phyloP scores from a whole-genome alignment of 148 eudicot genomes.

The Amaranthus palmeri region DNA sequence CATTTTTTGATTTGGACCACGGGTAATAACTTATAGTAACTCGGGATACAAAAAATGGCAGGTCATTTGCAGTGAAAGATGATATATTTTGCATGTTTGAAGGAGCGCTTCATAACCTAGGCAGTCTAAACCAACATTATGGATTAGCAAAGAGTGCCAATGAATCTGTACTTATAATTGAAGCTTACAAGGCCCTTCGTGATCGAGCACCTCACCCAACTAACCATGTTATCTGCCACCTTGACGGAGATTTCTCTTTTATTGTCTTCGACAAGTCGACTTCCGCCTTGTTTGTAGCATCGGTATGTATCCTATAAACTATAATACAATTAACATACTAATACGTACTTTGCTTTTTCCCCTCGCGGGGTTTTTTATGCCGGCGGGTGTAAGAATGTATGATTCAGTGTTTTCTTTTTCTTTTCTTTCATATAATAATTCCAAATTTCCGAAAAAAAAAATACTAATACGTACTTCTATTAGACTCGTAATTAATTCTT shows the following conservation, averaged over 20 bases:
- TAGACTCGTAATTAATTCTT: no score
- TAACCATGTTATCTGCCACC: conserved; percentile 81
- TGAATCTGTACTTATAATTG: conserved; percentile 73
- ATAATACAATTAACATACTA: background rate
- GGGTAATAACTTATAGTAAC: background rate
- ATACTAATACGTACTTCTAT: no score
- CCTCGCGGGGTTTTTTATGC: no score
- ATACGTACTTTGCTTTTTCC: no score
- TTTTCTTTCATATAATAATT: no score
- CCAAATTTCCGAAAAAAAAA: no score
- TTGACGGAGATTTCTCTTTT: conserved; percentile 71
- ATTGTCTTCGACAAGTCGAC: conserved; percentile 82
- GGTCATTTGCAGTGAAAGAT: conserved; percentile 84
- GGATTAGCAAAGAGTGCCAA: conserved; percentile 66
- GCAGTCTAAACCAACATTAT: conserved; percentile 82
- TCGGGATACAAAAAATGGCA: conserved; percentile 18
- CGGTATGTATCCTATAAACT: conserved; percentile 39
- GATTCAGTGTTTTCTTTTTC: no score
- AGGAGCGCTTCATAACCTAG: conserved; percentile 80
- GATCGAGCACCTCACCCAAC: conserved; percentile 94
- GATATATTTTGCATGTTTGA: conserved; percentile 91
- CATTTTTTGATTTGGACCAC: background rate
- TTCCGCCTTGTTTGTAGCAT: conserved; percentile 74
- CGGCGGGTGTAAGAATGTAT: no score
- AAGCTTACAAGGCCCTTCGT: conserved; percentile 90